These are phyloP conservation scores for Pleurotus giganteus DNA, from an alignment of 768 basidiomycete genomes.

Conservation along the genomic window DNA sequence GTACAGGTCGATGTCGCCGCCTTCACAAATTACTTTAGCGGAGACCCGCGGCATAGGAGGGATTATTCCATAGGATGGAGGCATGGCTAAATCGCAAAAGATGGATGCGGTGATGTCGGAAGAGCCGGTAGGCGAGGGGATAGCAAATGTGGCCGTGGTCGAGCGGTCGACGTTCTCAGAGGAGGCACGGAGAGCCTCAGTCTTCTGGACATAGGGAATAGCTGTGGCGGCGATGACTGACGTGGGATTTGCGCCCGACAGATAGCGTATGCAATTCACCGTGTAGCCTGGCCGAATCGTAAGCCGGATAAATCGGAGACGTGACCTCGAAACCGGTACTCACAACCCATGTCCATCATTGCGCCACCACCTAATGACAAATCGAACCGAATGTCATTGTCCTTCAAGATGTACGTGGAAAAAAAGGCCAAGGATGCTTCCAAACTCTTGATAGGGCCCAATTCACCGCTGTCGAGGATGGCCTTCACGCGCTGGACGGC, in stretches of 20 bases:
- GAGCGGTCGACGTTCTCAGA: constrained; percentile 27
- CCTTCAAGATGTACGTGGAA: constrained; percentile 30
- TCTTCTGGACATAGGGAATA: constrained; percentile 25
- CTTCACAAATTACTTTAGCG: constrained; percentile 40
- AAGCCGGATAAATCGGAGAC: neutral
- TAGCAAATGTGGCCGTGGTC: constrained; percentile 26
- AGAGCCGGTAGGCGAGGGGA: constrained; percentile 17
- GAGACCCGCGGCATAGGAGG: constrained; percentile 34
- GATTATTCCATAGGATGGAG: constrained; percentile 29
- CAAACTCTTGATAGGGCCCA: constrained; percentile 50
- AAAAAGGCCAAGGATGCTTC: constrained; percentile 36
- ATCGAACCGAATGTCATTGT: constrained; percentile 48
- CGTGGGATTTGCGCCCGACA: constrained; percentile 40
- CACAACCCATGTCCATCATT: constrained; percentile 64
- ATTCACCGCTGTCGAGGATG: constrained; percentile 53
- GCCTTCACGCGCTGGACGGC: constrained; percentile 51
- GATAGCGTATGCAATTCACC: constrained; percentile 44
- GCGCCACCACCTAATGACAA: constrained; percentile 59
- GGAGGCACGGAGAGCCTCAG: constrained; percentile 17
- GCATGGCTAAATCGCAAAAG: constrained; percentile 29
- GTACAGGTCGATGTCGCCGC: constrained; percentile 37
- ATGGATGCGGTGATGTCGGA: constrained; percentile 34
- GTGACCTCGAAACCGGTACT: constrained; percentile 15
- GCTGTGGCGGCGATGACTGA: constrained; percentile 37
- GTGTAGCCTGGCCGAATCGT: constrained; percentile 39